phyloP scores from a whole-genome alignment of 1,284 basidiomycete species.

The Schizophyllum commune region DNA sequence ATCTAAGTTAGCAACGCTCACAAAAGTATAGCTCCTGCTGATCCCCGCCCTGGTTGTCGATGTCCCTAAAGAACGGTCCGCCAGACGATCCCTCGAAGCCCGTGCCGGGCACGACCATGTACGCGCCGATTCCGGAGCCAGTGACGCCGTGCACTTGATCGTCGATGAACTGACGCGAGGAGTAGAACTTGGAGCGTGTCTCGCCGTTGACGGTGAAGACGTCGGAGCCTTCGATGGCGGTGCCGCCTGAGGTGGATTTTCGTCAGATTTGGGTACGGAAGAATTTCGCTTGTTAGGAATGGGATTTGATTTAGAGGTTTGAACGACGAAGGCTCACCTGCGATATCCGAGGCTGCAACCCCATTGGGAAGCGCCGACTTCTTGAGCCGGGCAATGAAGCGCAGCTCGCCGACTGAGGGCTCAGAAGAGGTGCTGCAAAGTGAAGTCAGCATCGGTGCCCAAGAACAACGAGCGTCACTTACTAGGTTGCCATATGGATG shows the following conservation, averaged over 20 bases:
- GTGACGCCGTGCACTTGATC: constrained; percentile 33
- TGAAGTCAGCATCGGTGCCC: too few relatives aligned
- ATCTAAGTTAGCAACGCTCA: constrained; percentile 10
- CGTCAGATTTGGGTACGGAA: too few relatives aligned
- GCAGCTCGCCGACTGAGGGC: constrained; percentile 30
- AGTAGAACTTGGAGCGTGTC: constrained; percentile 34
- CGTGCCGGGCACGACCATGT: constrained; percentile 31
- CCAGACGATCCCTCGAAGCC: constrained; percentile 35
- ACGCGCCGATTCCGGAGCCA: constrained; percentile 28
- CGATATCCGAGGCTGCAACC: constrained; percentile 18
- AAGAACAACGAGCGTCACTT: too few relatives aligned
- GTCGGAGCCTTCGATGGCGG: constrained; percentile 31
- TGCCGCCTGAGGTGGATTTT: constrained; percentile 18
- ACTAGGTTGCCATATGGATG: constrained; percentile 30
- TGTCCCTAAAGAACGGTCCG: constrained; percentile 33
- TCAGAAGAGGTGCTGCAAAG: constrained; percentile 21
- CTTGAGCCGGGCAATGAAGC: constrained; percentile 31
- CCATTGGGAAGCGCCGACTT: constrained; percentile 23
- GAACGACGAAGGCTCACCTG: not conserved
- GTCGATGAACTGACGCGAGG: constrained; percentile 29
- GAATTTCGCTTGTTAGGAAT: too few relatives aligned
- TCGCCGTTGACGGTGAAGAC: constrained; percentile 27
- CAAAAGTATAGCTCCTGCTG: constrained; percentile 28
- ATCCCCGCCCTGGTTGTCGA: constrained; percentile 25
- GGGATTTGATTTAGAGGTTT: too few relatives aligned